Evolutionary conservation across 2,329 filamentous ascomycete species (phyloP), one percentile per base, ranked within the genome.

Genomic region (Acrocalymma vagum): DNA sequence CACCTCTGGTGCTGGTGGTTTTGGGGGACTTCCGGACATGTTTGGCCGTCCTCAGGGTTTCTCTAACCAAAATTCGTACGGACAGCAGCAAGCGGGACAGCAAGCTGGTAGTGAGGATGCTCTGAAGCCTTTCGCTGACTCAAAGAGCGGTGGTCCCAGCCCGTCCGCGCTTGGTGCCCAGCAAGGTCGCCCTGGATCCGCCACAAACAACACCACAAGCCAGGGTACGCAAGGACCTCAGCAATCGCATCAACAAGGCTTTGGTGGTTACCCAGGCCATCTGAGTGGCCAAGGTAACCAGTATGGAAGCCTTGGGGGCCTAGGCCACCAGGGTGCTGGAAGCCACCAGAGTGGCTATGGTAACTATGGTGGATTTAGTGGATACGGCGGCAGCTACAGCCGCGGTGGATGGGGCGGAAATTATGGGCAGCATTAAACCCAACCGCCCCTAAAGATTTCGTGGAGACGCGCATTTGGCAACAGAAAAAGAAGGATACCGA

Each of bases 161-260:
- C 82, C 82, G 17, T 80, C 79, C 41, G 70, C 74, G 9, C 73
- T 85, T 25, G 80, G 80, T 30, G 60, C 64, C 24, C 82, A 85
- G 61, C 80, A 80, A 29, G 81, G 82, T 51, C 81, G 83, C 47
- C 83, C 83, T 25, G 81, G 80, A 27, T 85, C 83, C 24, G 82
- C 82, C 6, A 79, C 81, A 20, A 85, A 84, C 69, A 83, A 74
- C 57, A 75, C 73, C 16, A 77, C 74, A 25, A 76, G 77, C 29
- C 78, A 80, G 58, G 72, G 74, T 40, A 66, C 64, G 61, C 80
- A 82, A 57, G 70, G 75, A 30, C 79, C 80, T 30, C 76, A 80
- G 35, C 79, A 80, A 62, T 75, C 72, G 20, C 78, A 81, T 34
- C 81, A 84, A 60, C 78, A 80, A 61, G 76, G 74, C 29, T 83